These are phyloP conservation scores for Xylogone sp. DNA, from an alignment of 2,329 filamentous ascomycete species.

Conservation along the genomic window DNA sequence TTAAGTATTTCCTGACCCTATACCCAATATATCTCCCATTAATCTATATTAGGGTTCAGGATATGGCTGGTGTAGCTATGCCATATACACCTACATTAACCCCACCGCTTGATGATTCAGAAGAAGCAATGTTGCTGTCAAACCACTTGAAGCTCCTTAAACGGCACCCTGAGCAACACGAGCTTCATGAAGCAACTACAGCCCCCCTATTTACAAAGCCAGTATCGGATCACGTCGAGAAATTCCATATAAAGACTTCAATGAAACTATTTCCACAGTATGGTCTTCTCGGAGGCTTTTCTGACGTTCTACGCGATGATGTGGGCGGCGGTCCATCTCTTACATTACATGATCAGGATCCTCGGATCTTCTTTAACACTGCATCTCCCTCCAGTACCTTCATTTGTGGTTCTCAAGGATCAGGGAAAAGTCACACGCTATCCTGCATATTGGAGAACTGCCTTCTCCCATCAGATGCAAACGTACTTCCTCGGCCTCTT, in stretches of 20 bases:
- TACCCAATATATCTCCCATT: no score
- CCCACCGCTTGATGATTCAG: not conserved
- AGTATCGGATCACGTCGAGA: conserved; percentile 11
- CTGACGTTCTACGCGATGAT: conserved; percentile 3
- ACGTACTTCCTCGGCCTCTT: conserved; percentile 41
- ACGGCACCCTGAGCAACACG: not conserved
- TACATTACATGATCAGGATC: conserved; percentile 10
- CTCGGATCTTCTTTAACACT: conserved; percentile 44
- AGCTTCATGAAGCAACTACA: conserved; percentile 4
- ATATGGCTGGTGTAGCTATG: no score
- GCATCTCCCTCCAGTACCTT: conserved; percentile 55
- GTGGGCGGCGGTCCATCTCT: not conserved
- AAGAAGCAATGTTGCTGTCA: not conserved
- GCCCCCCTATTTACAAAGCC: conserved; percentile 18
- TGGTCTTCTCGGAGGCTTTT: conserved; percentile 18
- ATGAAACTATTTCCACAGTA: conserved; percentile 17
- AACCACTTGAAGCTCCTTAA: conserved; percentile 1
- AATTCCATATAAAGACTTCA: not conserved
- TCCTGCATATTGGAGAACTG: conserved; percentile 51
- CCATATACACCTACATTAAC: not conserved
- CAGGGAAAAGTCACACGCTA: conserved; percentile 58
- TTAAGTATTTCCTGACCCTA: no score
- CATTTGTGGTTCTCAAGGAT: conserved; percentile 60
- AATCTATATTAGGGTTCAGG: no score
- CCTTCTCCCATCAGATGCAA: conserved; percentile 33